Base-by-base conservation (phyloP, 2,329 filamentous ascomycete genomes). In the Acrocalymma vagum region DNA sequence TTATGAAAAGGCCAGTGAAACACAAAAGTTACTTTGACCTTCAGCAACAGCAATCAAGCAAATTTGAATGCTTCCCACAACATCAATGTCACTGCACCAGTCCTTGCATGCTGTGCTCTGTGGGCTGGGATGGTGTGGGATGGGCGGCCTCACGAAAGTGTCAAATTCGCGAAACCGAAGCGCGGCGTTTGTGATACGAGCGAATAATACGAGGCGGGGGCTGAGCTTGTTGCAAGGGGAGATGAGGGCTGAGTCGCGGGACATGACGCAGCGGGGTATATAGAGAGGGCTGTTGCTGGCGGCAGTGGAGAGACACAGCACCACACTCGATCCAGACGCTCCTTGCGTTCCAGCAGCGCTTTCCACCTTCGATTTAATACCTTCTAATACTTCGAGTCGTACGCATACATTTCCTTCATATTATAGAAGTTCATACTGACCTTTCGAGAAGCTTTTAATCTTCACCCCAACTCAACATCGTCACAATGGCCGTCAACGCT, bases 401-500 rank as follows among this genome's bases (percentile, higher is more conserved):
- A 16, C 29, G n/a, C 26, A n/a, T 29, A 14, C 8, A 14, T 8
- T 8, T 29, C 11, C 7, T 29, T 29, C 26, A 7, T 10, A 6
- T 29, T 13, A 14, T n/a, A n/a, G 7, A 29, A n/a, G 7, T 10
- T 29, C 15, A n/a, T 10, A 23, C 20, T 22, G 26, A 35, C 31
- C 5, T 18, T 5, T 24, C 4, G 22, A 13, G 10, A 17, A 6
- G 21, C 15, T 29, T 28, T 20, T 16, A 9, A 5, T 13, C 16
- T 22, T 30, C 9, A 20, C 28, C 13, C 26, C 11, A 31, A 31
- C n/a, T n/a, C n/a, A n/a, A n/a, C n/a, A n/a, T 27, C 38, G 5
- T 28, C 38, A 24, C 34, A 45, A 51, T 52, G 48, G 36, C 44
- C 23, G 11, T 42, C 40, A 48, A 30, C 34, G 17, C 25, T 8